Evolutionary conservation across 1,284 basidiomycete species (phyloP).

Genomic region (Austroboletus rostrupii): DNA sequence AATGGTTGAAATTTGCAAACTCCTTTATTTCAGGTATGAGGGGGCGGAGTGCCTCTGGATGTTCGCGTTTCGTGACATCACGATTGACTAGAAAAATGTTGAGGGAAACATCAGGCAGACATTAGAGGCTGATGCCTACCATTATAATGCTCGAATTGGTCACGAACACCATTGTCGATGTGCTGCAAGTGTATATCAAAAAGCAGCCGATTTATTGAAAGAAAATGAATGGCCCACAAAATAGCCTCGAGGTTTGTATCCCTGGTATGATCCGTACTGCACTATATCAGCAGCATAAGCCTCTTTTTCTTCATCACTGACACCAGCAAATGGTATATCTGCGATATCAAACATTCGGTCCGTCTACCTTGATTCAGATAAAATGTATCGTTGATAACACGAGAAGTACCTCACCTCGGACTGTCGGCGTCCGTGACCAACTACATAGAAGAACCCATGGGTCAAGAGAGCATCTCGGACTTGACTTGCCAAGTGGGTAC

Average conservation of each 20-base stretch:
- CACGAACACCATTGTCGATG: constrained; percentile 49
- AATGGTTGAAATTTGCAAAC: constrained; percentile 43
- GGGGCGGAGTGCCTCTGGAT: constrained; percentile 48
- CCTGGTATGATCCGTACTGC: not conserved
- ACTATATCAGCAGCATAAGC: constrained; percentile 32
- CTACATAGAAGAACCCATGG: constrained; percentile 59
- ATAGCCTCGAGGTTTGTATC: constrained; percentile 41
- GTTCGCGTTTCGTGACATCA: constrained; percentile 36
- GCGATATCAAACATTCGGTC: constrained; percentile 30
- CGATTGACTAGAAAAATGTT: constrained; percentile 38
- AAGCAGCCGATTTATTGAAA: too few species aligned
- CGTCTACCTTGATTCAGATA: too few species aligned
- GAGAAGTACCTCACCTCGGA: constrained; percentile 37
- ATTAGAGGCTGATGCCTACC: constrained; percentile 40
- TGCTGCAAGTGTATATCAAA: too few species aligned
- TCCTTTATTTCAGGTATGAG: constrained; percentile 44
- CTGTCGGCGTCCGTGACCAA: constrained; percentile 53
- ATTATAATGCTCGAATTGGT: constrained; percentile 57
- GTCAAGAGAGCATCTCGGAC: constrained; percentile 55
- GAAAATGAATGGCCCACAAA: too few species aligned
- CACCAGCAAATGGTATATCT: too few species aligned
- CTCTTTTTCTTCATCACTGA: too few species aligned
- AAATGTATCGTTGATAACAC: too few species aligned
- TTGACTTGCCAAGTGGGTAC: constrained; percentile 43
- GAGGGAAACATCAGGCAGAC: not conserved